A percentile compares a stretch with the other conserved stretches of the same genome.
Conservation (phyloP, 495 filamentous ascomycete species). For the Aspergillus panamensis region DNA sequence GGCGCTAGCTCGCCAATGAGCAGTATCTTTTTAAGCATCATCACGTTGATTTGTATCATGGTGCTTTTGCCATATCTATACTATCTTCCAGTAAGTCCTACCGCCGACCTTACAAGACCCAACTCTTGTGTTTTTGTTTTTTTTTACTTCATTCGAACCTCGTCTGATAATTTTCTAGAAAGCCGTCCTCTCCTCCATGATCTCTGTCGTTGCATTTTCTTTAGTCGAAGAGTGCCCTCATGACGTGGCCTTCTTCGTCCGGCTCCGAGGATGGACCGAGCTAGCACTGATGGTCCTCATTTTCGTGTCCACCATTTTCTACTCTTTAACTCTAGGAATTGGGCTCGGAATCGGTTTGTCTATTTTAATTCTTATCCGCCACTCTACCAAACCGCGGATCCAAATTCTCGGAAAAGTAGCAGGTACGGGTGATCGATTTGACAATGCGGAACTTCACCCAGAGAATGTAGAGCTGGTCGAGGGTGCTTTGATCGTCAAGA, state of each 20-base stretch:
- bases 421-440: slow-evolving; percentile 70
- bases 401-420: slow-evolving; percentile 92
- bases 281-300: slow-evolving; percentile 84
- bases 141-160: background rate
- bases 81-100: slow-evolving; percentile 74
- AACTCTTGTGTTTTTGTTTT: too few species aligned
- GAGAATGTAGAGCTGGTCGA: slow-evolving; percentile 82
- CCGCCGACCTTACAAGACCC: background rate
- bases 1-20: slow-evolving; percentile 92
- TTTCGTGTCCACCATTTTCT: slow-evolving; percentile 90
- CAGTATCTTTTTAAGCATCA: slow-evolving; percentile 74
- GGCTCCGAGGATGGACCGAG: slow-evolving; percentile 79
- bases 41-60: slow-evolving; percentile 74
- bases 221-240: slow-evolving; percentile 93
- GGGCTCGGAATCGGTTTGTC: slow-evolving; percentile 86
- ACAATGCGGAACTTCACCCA: slow-evolving; percentile 80
- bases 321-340: slow-evolving; percentile 79
- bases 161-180: slow-evolving; percentile 53
- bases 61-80: slow-evolving; percentile 89
- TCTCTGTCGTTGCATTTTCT: slow-evolving; percentile 91
- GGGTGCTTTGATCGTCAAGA: slow-evolving; percentile 91
- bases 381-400: slow-evolving; percentile 87
- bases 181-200: slow-evolving; percentile 90
- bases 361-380: slow-evolving; percentile 81
- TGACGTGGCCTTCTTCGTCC: slow-evolving; percentile 85